Percentiles rank a stretch among this genome's conserved stretches.
These are phyloP conservation scores for Cenchrus purpureus DNA, from an alignment of 176 grass and related monocot genomes.

Conservation along the genomic window DNA sequence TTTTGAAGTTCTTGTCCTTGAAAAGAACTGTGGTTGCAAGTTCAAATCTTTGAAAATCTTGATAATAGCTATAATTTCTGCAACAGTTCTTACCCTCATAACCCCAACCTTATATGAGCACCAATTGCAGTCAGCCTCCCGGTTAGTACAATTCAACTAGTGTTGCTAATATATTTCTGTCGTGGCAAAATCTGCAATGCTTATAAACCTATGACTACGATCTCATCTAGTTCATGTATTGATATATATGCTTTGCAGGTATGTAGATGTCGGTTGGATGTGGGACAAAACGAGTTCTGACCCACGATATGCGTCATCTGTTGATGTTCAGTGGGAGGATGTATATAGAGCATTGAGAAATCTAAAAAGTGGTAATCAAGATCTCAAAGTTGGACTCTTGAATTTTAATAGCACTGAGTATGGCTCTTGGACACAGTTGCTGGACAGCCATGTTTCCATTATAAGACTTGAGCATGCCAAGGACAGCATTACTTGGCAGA, in stretches of 20 bases:
- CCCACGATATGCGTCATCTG: constrained; percentile 65
- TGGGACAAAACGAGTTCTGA: constrained; percentile 70
- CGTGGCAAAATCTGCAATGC: background rate
- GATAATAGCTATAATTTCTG: constrained; percentile 71
- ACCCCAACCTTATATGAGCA: constrained; percentile 69
- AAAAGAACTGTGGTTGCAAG: constrained; percentile 73
- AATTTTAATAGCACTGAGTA: constrained; percentile 88
- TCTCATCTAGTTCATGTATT: background rate
- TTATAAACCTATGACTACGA: background rate
- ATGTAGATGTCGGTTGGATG: constrained; percentile 84
- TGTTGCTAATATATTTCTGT: constrained; percentile 8
- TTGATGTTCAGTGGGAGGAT: constrained; percentile 62
- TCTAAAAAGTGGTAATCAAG: constrained; percentile 10
- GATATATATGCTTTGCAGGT: constrained; percentile 50
- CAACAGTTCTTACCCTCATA: constrained; percentile 71
- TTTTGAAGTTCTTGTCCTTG: constrained; percentile 68
- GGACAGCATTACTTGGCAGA: constrained; percentile 68
- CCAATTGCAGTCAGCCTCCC: constrained; percentile 56
- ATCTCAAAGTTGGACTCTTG: constrained; percentile 71
- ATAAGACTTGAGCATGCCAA: constrained; percentile 72
- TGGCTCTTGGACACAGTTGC: constrained; percentile 57
- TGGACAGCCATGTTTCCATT: constrained; percentile 55
- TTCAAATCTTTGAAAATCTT: constrained; percentile 72
- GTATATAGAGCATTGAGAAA: constrained; percentile 52
- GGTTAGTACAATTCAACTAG: constrained; percentile 44